Percentiles rank a stretch among this genome's conserved stretches.
Evolutionary conservation across 2,329 filamentous ascomycete genomes (phyloP).

Genomic region (Beauveria brongniartii): DNA sequence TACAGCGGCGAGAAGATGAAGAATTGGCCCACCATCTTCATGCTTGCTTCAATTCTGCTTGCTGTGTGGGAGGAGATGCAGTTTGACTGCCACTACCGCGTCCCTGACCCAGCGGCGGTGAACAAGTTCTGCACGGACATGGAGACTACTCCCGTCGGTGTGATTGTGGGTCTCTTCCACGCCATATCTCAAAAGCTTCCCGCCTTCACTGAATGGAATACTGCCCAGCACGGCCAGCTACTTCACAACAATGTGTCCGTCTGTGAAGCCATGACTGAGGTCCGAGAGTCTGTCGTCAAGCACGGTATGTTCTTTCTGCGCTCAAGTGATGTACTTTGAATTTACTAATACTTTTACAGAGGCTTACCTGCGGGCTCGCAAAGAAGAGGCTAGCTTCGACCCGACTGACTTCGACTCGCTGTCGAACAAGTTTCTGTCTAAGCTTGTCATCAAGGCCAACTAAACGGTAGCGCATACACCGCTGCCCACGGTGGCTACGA

Average conservation of each 20-base stretch:
- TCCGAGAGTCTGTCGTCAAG: conserved; percentile 84
- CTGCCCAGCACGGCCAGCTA: conserved; percentile 78
- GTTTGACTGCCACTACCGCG: conserved; percentile 94
- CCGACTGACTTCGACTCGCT: conserved; percentile 88
- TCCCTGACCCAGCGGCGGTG: conserved; percentile 74
- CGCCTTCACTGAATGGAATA: conserved; percentile 89
- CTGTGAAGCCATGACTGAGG: conserved; percentile 94
- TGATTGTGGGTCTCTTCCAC: conserved; percentile 94
- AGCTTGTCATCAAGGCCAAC: conserved; percentile 92
- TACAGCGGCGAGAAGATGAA: conserved; percentile 96
- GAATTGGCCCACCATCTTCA: conserved; percentile 99
- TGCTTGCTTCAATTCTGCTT: conserved; percentile 85
- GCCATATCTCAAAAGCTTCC: conserved; percentile 96
- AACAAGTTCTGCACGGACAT: conserved; percentile 95
- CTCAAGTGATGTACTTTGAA: background rate
- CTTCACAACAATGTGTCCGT: conserved; percentile 87
- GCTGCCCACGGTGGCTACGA: background rate
- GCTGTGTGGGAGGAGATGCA: conserved; percentile 99
- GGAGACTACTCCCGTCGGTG: conserved; percentile 91
- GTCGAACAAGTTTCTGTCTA: conserved; percentile 95
- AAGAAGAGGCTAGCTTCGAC: conserved; percentile 69
- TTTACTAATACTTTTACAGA: conserved; percentile 44
- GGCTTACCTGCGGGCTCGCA: conserved; percentile 73
- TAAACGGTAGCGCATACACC: conserved; percentile 31
- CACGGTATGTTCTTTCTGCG: conserved; percentile 61